Conservation (phyloP, 2,329 filamentous ascomycete genomes). For the Keithomyces neogunnii region DNA sequence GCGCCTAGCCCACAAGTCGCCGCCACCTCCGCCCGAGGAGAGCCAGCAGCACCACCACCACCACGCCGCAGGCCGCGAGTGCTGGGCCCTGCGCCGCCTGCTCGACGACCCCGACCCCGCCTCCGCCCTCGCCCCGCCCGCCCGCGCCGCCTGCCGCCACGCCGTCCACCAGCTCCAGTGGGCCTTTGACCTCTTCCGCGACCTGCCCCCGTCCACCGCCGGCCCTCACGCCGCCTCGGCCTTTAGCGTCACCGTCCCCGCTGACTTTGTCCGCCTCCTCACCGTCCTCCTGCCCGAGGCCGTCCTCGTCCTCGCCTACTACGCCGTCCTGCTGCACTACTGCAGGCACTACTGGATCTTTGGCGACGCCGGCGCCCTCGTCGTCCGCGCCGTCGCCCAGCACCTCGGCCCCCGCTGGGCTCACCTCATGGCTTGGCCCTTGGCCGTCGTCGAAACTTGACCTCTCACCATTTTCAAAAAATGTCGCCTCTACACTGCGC, state of each 20-base stretch:
- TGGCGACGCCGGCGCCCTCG: constrained; percentile 28
- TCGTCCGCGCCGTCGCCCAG: constrained; percentile 23
- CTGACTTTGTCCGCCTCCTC: constrained; percentile 26
- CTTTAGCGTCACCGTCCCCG: constrained; percentile 22
- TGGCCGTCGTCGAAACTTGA: constrained; percentile 15
- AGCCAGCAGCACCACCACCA: not conserved
- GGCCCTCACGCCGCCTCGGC: constrained; percentile 22
- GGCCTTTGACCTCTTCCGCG: constrained; percentile 23
- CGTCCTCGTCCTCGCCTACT: constrained; percentile 39
- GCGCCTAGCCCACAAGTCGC: constrained; percentile 11
- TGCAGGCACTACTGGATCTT: constrained; percentile 31
- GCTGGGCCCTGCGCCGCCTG: constrained; percentile 3
- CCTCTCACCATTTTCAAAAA: too few relatives aligned
- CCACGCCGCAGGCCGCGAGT: constrained; percentile 12
- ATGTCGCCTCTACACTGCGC: too few relatives aligned
- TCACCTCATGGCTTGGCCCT: constrained; percentile 24
- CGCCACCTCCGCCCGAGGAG: too few relatives aligned
- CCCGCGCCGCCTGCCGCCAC: constrained; percentile 19
- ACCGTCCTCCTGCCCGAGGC: constrained; percentile 29
- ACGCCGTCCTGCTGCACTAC: constrained; percentile 38
- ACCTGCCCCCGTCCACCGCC: constrained; percentile 13
- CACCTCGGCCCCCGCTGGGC: constrained; percentile 25
- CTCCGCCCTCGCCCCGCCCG: constrained; percentile 19
- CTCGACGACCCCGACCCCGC: constrained; percentile 21
- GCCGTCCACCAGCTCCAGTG: constrained; percentile 22